phyloP scores from a whole-genome alignment of 2,329 filamentous ascomycete genomes.

The Colletotrichum lini region DNA sequence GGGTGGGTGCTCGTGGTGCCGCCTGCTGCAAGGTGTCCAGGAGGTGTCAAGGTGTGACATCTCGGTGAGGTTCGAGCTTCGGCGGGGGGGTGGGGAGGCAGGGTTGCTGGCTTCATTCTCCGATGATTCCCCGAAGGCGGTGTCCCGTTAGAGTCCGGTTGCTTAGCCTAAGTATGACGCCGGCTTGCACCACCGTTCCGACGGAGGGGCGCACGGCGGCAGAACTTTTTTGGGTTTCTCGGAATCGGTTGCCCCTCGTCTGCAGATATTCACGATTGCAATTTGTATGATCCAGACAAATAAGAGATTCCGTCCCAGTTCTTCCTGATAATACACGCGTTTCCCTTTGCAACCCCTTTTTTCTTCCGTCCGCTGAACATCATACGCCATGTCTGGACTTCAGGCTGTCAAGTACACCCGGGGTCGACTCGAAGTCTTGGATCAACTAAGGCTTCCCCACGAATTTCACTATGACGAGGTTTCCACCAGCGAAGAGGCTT shows the following conservation, averaged over 20 bases:
- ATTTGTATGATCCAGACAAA: no score
- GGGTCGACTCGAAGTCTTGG: constrained; percentile 81
- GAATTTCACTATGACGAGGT: constrained; percentile 84
- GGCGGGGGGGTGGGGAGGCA: background rate
- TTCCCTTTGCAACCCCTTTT: background rate
- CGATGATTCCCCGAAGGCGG: constrained; percentile 33
- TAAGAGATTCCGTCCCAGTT: constrained; percentile 32
- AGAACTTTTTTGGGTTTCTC: constrained; percentile 44
- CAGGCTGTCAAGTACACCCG: constrained; percentile 84
- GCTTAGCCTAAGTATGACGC: constrained; percentile 32
- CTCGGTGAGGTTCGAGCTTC: constrained; percentile 27
- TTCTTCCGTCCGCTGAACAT: background rate
- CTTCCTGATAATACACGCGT: constrained; percentile 9
- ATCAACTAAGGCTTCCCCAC: constrained; percentile 87
- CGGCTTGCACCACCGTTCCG: constrained; percentile 6
- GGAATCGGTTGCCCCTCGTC: constrained; percentile 33
- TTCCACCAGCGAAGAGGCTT: constrained; percentile 79
- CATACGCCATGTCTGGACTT: constrained; percentile 67
- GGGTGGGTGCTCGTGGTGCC: constrained; percentile 1
- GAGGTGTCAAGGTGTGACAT: constrained; percentile 7
- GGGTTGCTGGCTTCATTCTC: background rate
- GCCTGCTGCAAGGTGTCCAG: constrained; percentile 10
- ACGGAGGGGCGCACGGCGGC: constrained; percentile 44
- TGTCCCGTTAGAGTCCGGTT: constrained; percentile 11
- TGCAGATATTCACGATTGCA: background rate